Base-by-base conservation (phyloP, 2,329 filamentous ascomycete species). In the Rasamsonia emersonii region DNA sequence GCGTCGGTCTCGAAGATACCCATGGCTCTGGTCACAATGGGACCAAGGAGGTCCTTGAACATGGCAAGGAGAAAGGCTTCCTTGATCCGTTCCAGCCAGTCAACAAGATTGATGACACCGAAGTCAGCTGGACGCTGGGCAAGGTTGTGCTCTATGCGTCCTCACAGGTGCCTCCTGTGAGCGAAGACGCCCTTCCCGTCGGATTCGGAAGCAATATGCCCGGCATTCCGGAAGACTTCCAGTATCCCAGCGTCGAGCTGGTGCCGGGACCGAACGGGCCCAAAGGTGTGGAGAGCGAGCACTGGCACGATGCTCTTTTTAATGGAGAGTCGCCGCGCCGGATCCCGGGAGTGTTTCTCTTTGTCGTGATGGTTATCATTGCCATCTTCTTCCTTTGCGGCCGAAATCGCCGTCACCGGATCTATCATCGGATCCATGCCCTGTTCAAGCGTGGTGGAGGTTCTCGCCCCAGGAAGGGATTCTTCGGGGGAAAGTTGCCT, bases 101-200 rank as follows among this genome's bases (percentile, higher is more conserved):
- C 18, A 79, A 98, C 58, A 91, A 91, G 58, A 88, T 98, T 44
- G 77, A 86, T 45, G 83, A 79, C 11, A 80, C 86, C 5, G 93
- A 98, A 64, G 81, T 98, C 11, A 93, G 85, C 64, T 98, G 91
- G 91, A 96, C 91, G 0, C 65, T 98, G 4, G 91, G 91, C 1
- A 94, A 95, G 54, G 95, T 96, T 73, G 75, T 98, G 5, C 73
- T 98, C 4, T 96, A 96, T 47, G 91, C 91, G 4, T 79, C 89
- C 1, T 91, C 86, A 3, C 86, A 95, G 54, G 71, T 98, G 4
- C 79, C 83, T 1, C 73, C 84, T 0, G 61, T 68, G 5, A 69
- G 66, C 2, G 64, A 70, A 11, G 62, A 72, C 24, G 66, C 70
- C 10, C 64, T 88, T 2, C 85, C 88, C 0, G 91, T 98, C 7